Evolutionary conservation across 2,329 filamentous ascomycete species (phyloP), one percentile per base, ranked within the genome.

Genomic region (Passalora sequoiae): DNA sequence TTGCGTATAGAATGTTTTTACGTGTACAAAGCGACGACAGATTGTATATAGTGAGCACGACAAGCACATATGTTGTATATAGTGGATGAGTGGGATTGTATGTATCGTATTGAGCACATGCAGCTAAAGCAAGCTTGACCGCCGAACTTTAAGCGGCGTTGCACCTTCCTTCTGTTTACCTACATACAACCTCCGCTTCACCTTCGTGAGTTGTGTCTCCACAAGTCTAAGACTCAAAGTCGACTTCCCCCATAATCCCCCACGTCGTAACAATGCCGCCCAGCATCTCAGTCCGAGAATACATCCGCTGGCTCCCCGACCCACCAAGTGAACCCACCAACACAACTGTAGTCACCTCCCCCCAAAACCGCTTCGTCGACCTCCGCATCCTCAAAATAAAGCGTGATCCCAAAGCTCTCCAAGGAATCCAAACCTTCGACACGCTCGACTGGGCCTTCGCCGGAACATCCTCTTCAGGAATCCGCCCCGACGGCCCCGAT

Each of bases 401-500:
- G 13, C 16, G 32, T 13, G 28, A 43, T 5, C 39, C n/a, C n/a
- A n/a, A n/a, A n/a, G n/a, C n/a, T n/a, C n/a, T n/a, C n/a, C n/a
- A n/a, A 37, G 62, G 59, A 20, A 60, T 65, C 15, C 43, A 50
- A 2, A 47, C 55, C 16, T 12, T 56, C 12, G 50, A 61, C 13
- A 56, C 67, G 1, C 67, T 85, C 2, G 80, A 84, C 53, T 85
- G 82, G 82, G 81, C 75, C 3, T 81, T 84, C 51, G 77, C 76
- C 0, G 81, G 81, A 2, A 70, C 63, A 1, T 76, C 77, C 0
- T 67, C 66, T 0, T 71, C 65, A 27, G 59, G 59, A 29, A 46
- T 45, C 13, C 40, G 36, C 17, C 32, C 32, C 13, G 22, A 31
- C 4, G 15, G 24, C 16, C 17, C 36, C 9, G 29, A 55, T 7